Percentiles rank a stretch among this genome's conserved stretches.
Conservation (phyloP, 257 asterid species). For the Primulina huaijiensis region DNA sequence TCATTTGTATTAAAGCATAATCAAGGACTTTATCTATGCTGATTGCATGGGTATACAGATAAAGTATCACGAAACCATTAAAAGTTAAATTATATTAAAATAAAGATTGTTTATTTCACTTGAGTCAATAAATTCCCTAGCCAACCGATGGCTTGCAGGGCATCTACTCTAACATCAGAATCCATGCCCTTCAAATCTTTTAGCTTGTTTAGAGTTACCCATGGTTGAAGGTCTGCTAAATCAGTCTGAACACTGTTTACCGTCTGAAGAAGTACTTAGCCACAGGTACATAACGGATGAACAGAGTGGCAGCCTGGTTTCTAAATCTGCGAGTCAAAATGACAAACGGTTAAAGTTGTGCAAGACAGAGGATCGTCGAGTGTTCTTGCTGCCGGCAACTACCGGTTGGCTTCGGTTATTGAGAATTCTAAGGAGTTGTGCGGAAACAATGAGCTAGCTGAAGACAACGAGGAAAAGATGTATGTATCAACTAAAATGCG, state of each 20-base stretch:
- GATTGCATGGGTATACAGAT: too few species aligned
- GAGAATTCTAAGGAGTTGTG: slow-evolving; percentile 31
- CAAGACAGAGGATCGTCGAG: slow-evolving; percentile 31
- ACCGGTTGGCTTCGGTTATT: slow-evolving; percentile 25
- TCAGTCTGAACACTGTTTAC: slow-evolving; percentile 50
- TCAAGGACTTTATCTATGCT: too few species aligned
- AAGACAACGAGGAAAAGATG: slow-evolving; percentile 47
- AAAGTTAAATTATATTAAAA: too few species aligned
- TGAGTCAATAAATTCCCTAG: too few species aligned
- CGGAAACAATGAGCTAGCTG: slow-evolving; percentile 36
- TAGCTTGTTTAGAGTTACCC: slow-evolving; percentile 50
- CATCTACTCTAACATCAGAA: slow-evolving; percentile 44
- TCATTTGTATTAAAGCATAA: too few species aligned
- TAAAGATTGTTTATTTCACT: too few species aligned
- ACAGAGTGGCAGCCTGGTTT: slow-evolving; percentile 25
- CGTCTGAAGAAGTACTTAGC: slow-evolving; percentile 31
- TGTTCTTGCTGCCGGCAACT: slow-evolving; percentile 31
- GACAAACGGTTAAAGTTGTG: slow-evolving; percentile 31
- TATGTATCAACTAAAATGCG: slow-evolving; percentile 38
- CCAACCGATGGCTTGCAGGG: too few species aligned
- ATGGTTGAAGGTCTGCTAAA: slow-evolving; percentile 35
- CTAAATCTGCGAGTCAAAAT: slow-evolving; percentile 29
- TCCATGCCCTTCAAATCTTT: slow-evolving; percentile 33
- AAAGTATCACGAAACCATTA: too few species aligned
- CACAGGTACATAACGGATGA: slow-evolving; percentile 27